Evolutionary conservation across 129 eudicot genomes (phyloP).

Genomic region (Ambrosia artemisiifolia): DNA sequence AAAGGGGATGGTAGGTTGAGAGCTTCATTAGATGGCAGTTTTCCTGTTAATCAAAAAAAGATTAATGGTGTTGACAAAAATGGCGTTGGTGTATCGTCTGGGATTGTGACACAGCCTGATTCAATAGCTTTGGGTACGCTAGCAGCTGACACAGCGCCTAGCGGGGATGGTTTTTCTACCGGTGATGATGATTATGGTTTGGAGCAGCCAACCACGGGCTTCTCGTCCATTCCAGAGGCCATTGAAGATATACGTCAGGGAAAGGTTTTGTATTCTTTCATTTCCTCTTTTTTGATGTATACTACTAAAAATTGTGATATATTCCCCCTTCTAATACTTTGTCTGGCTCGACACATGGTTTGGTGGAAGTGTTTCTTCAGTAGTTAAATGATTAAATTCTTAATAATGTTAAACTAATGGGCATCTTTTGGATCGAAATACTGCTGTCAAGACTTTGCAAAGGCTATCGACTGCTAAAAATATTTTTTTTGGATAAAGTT

Average conservation of each 20-base stretch:
- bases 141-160: constrained; percentile 54
- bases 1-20: constrained; percentile 37
- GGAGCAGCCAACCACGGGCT: constrained; percentile 63
- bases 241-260: constrained; percentile 77
- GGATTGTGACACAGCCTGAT: constrained; percentile 47
- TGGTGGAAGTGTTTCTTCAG: background rate
- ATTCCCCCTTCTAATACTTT: background rate
- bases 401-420: background rate
- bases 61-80: constrained; percentile 28
- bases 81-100: constrained; percentile 38
- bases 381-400: background rate
- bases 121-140: constrained; percentile 46
- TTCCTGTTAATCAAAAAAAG: constrained; percentile 39
- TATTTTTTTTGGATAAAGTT: background rate
- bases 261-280: constrained; percentile 44
- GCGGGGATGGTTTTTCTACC: constrained; percentile 30
- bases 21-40: constrained; percentile 57
- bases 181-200: constrained; percentile 51
- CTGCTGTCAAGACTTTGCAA: background rate
- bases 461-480: background rate
- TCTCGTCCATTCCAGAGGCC: constrained; percentile 76
- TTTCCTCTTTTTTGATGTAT: background rate
- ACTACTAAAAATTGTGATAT: background rate
- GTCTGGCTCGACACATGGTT: background rate
- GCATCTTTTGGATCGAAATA: constrained; percentile 4